These are phyloP conservation scores for Aspergillus cejpii DNA, from an alignment of 2,329 filamentous ascomycete genomes.

Conservation along the genomic window DNA sequence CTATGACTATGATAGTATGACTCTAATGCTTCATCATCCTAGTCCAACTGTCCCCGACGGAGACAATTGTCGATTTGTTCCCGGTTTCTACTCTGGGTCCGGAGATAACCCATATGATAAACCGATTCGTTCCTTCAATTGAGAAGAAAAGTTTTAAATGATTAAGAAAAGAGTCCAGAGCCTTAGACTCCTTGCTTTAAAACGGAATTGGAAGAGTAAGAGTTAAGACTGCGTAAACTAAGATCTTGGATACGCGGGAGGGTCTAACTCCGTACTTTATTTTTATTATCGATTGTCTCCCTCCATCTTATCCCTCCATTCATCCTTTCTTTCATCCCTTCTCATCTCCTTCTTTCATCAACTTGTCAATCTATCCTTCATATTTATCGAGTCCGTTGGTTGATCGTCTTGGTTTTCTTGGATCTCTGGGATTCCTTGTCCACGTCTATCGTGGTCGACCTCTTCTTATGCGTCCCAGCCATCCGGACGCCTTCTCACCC, in stretches of 20 bases:
- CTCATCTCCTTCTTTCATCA: neutral
- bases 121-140: constrained; percentile 9
- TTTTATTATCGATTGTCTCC: too few species aligned
- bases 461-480: neutral
- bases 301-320: neutral
- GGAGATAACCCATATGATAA: constrained; percentile 2
- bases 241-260: too few species aligned
- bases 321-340: too few species aligned
- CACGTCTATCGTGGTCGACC: neutral
- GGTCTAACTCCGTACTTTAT: neutral
- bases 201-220: too few species aligned
- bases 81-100: constrained; percentile 4
- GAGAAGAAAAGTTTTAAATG: neutral
- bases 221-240: too few species aligned
- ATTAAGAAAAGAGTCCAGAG: too few species aligned
- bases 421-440: neutral
- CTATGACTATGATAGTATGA: too few species aligned
- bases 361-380: neutral
- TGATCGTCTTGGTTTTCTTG: too few species aligned
- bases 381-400: too few species aligned
- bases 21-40: too few species aligned
- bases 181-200: too few species aligned
- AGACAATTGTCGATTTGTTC: neutral
- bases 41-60: neutral
- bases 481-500: constrained; percentile 1